Evolutionary conservation across 2,329 filamentous ascomycete species (phyloP).

Genomic region (Penicillium sp.): DNA sequence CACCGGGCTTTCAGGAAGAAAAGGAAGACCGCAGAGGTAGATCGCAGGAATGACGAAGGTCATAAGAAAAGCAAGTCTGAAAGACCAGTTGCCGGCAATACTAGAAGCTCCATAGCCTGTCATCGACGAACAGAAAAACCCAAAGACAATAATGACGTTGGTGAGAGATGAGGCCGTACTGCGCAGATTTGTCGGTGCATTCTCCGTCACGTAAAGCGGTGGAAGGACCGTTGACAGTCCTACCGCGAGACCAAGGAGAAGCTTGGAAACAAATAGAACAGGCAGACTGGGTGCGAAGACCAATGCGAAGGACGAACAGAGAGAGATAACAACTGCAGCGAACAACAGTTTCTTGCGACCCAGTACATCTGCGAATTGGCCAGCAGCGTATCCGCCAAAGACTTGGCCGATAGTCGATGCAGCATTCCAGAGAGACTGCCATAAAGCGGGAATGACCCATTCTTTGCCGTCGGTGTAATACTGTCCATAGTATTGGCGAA

Average conservation of each 20-base stretch:
- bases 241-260: conserved; percentile 7
- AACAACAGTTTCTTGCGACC: conserved; percentile 6
- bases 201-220: conserved; percentile 10
- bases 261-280: conserved; percentile 7
- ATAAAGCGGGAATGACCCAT: conserved; percentile 10
- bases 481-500: conserved; percentile 8
- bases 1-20: conserved; percentile 9
- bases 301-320: conserved; percentile 5
- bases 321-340: neutral
- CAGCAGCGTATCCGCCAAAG: conserved; percentile 9
- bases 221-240: conserved; percentile 9
- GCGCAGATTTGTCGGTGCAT: conserved; percentile 8
- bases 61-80: conserved; percentile 8
- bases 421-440: conserved; percentile 11
- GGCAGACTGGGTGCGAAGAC: conserved; percentile 7
- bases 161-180: conserved; percentile 7
- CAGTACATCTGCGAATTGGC: conserved; percentile 7
- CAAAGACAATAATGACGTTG: conserved; percentile 11
- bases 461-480: conserved; percentile 7
- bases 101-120: conserved; percentile 7
- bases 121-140: conserved; percentile 6
- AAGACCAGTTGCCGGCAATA: conserved; percentile 6
- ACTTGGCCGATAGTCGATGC: conserved; percentile 11
- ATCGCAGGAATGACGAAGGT: conserved; percentile 3
- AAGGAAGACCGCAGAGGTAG: conserved; percentile 8